Conservation (phyloP, 179 eudicot genomes). For the Spinacia oleracea region DNA sequence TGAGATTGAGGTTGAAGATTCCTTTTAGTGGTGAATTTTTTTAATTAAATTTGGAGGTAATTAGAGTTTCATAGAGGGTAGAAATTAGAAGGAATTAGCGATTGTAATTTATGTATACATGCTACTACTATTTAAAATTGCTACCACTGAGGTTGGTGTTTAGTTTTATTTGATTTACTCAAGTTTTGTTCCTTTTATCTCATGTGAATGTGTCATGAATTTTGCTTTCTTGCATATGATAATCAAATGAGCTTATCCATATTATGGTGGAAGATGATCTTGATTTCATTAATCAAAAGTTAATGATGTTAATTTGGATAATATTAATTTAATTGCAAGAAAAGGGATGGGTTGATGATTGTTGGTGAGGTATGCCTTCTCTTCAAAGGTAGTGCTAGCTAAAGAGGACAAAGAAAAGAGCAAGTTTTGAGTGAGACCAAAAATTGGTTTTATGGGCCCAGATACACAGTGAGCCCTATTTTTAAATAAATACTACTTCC, state of each 20-base stretch:
- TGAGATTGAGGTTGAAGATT: constrained; percentile 7
- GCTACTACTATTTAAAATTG: background rate
- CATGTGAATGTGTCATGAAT: background rate
- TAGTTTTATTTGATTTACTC: background rate
- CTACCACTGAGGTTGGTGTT: constrained; percentile 11
- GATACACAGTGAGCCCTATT: no score
- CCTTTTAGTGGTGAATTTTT: background rate
- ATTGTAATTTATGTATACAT: background rate
- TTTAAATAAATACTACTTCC: no score
- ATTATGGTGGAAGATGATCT: background rate
- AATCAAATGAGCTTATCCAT: no score
- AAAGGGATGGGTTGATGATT: no score
- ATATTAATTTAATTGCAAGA: no score
- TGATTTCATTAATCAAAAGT: background rate
- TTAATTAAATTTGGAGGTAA: background rate
- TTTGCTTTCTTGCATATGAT: background rate
- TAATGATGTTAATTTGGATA: background rate
- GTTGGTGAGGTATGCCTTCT: background rate
- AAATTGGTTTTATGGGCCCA: no score
- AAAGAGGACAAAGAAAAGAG: no score
- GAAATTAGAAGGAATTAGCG: background rate
- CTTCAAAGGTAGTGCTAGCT: no score
- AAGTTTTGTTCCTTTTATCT: background rate
- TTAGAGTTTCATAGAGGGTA: background rate
- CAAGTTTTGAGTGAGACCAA: no score